Base-by-base conservation (phyloP, 805 yeast species). In the Schizosaccharomyces osmophilus region DNA sequence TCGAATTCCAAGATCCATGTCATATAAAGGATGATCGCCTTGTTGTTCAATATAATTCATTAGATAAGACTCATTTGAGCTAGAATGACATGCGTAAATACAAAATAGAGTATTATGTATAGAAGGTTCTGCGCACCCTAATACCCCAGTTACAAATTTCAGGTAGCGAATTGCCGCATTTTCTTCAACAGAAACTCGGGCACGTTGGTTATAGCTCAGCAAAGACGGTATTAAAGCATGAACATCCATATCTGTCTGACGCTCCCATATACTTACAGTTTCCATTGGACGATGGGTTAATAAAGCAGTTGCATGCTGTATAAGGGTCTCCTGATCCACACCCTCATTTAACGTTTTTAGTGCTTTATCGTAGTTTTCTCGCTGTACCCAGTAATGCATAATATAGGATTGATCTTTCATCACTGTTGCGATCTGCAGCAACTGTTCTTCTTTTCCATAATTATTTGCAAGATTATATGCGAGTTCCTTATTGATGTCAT, bases 241-340 rank as follows among this genome's bases (percentile, higher is more conserved):
- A 59, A 84, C 82, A 63, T 85, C 79, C 2, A 90, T 64, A 31
- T 71, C 72, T 0, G 75, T 67, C 60, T 74, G 67, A 60, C 82
- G 77, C 67, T 85, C 77, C 97, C 97, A 93, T 0, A 85, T 76
- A 61, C 83, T 84, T 1, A 86, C 80, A 0, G 95, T 87, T 13
- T 76, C 77, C 36, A 73, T 74, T 0, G 98, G 89, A 15, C 78
- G 72, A 66, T 85, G 85, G 1, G 81, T 74, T 61, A 93, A 69
- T 48, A 93, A 70, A 0, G 82, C 82, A 0, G 84, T 81, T 0
- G 97, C 77, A 63, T 82, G 81, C 64, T 79, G 78, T 71, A 87
- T 86, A 4, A 85, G 77, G 8, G 80, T 68, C 0, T 72, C 68
- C 0, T 76, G 72, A 51, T 78, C 77, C 51, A 77, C 75, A 55